A percentile compares a stretch with the other conserved stretches of the same genome.
Evolutionary conservation across 805 yeast species (phyloP).

Genomic region (Jamesozyma spencerorum): DNA sequence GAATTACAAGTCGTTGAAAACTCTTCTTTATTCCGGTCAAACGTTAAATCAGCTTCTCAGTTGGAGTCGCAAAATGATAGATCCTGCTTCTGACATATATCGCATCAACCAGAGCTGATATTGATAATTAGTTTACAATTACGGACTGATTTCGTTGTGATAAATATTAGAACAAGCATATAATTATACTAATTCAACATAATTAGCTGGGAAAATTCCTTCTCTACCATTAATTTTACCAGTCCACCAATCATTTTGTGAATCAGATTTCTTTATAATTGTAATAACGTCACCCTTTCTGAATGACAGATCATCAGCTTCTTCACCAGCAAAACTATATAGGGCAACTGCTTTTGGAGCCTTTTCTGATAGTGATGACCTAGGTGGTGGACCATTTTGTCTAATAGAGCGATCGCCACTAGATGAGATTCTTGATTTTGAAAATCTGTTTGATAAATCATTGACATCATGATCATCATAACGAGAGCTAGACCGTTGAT

Average conservation of each 20-base stretch:
- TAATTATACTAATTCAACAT: slow-evolving; percentile 58
- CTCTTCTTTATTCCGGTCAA: too few relatives aligned
- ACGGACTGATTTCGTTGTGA: too few relatives aligned
- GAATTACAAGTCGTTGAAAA: too few relatives aligned
- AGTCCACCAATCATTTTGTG: slow-evolving; percentile 98
- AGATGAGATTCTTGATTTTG: slow-evolving; percentile 32
- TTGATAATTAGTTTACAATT: too few relatives aligned
- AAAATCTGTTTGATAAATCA: slow-evolving; percentile 33
- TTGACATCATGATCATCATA: slow-evolving; percentile 22
- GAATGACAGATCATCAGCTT: slow-evolving; percentile 83
- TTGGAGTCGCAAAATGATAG: too few relatives aligned
- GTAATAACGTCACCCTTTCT: slow-evolving; percentile 90
- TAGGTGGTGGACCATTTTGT: slow-evolving; percentile 4
- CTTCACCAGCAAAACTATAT: slow-evolving; percentile 85
- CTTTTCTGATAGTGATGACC: slow-evolving; percentile 10
- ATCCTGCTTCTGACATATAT: neutral
- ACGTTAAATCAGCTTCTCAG: too few relatives aligned
- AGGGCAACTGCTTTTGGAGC: slow-evolving; percentile 83
- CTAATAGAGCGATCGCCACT: slow-evolving; percentile 18
- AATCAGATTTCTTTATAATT: slow-evolving; percentile 74
- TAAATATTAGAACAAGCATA: too few relatives aligned
- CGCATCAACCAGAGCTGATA: too few relatives aligned
- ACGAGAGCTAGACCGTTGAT: slow-evolving; percentile 16
- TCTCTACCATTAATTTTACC: slow-evolving; percentile 77
- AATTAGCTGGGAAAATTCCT: slow-evolving; percentile 98